Conservation (phyloP, 768 basidiomycete species). For the Termitomyces sp. region DNA sequence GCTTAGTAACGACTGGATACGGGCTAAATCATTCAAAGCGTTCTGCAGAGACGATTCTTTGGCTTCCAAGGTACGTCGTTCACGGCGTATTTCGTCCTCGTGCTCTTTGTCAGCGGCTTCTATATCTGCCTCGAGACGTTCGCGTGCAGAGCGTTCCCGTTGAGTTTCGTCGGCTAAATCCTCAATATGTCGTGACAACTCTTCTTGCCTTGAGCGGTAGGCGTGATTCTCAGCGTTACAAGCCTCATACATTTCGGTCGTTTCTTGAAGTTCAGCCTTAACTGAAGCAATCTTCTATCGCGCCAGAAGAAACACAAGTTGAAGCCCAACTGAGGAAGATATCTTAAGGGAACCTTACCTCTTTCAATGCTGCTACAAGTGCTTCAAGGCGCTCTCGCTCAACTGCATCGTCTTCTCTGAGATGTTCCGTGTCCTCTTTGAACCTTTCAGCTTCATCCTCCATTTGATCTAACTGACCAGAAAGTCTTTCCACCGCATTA, state of each 20-base stretch:
- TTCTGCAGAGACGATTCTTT: conserved; percentile 68
- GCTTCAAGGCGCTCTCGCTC: conserved; percentile 68
- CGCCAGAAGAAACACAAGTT: conserved; percentile 1
- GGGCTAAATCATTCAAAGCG: conserved; percentile 59
- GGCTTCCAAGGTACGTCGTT: conserved; percentile 62
- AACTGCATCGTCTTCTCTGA: conserved; percentile 70
- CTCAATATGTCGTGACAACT: conserved; percentile 71
- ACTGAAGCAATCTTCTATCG: conserved; percentile 63
- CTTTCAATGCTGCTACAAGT: conserved; percentile 72
- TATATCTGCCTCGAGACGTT: conserved; percentile 51
- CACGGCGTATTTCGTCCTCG: conserved; percentile 56
- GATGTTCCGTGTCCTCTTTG: conserved; percentile 64
- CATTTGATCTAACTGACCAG: conserved; percentile 76
- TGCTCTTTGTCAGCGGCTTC: conserved; percentile 58
- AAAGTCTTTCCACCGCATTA: conserved; percentile 74
- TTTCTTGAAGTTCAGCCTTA: conserved; percentile 66
- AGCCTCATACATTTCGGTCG: conserved; percentile 62
- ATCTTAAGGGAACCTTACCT: conserved; percentile 48
- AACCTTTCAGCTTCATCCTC: conserved; percentile 84
- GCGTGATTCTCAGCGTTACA: conserved; percentile 61
- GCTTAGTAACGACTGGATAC: conserved; percentile 58
- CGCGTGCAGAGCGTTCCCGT: conserved; percentile 53
- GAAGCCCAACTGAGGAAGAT: neutral
- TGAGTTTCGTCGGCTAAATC: conserved; percentile 64
- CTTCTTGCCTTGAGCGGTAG: conserved; percentile 71